Evolutionary conservation across 2,329 filamentous ascomycete species (phyloP).

Genomic region (Immersiporthe knoxdaviesiana): DNA sequence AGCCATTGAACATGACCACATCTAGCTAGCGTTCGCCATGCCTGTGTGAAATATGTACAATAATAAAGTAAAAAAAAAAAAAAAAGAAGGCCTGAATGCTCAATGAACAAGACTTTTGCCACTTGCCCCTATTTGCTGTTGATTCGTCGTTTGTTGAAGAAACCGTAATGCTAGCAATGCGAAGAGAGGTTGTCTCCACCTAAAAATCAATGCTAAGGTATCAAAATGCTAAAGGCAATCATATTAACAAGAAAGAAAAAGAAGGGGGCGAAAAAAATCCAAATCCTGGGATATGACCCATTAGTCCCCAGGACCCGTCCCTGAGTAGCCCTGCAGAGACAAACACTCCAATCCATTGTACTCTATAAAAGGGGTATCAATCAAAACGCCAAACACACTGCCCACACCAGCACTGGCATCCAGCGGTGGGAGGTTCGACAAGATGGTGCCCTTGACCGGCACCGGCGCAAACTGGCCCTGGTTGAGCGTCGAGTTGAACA

Average conservation of each 20-base stretch:
- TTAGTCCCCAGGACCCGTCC: slow-evolving; percentile 27
- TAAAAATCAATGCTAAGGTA: not conserved
- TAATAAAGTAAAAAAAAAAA: not conserved
- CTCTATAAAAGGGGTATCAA: slow-evolving; percentile 41
- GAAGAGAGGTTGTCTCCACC: not conserved
- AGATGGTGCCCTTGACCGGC: slow-evolving; percentile 34
- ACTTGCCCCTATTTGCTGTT: not conserved
- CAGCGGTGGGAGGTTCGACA: slow-evolving; percentile 35
- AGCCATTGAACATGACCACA: not conserved
- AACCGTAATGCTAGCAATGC: not conserved
- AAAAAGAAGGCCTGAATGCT: too few relatives aligned
- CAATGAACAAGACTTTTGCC: not conserved
- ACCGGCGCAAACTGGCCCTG: slow-evolving; percentile 33
- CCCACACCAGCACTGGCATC: slow-evolving; percentile 27
- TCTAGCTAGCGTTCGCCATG: not conserved
- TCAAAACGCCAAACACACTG: slow-evolving; percentile 37
- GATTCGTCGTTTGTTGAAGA: not conserved
- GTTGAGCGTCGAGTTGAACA: slow-evolving; percentile 39
- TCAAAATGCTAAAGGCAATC: not conserved
- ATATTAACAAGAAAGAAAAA: not conserved
- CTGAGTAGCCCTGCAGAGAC: slow-evolving; percentile 36
- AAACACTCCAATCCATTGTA: slow-evolving; percentile 39
- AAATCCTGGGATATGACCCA: not conserved
- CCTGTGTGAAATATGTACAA: not conserved
- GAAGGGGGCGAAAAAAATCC: not conserved